Percentiles rank a stretch among this genome's conserved stretches.
These are phyloP conservation scores for Podospora pseudoanserina DNA, from an alignment of 495 filamentous ascomycete genomes.

Conservation along the genomic window DNA sequence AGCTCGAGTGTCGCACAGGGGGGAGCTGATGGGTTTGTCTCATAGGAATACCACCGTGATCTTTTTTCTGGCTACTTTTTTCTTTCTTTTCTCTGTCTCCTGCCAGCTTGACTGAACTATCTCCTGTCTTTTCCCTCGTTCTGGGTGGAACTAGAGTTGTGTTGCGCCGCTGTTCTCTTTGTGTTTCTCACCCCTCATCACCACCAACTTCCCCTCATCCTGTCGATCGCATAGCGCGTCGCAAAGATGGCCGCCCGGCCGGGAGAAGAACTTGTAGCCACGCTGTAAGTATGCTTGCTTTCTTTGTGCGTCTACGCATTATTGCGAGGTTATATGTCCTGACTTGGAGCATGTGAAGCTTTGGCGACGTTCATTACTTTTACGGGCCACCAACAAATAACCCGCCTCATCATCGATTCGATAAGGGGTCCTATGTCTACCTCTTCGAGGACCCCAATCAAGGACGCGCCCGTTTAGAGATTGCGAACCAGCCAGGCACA, in stretches of 20 bases:
- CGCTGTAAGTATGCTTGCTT: slow-evolving; percentile 58
- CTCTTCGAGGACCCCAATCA: slow-evolving; percentile 71
- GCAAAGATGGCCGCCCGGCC: slow-evolving; percentile 67
- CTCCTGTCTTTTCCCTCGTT: background rate
- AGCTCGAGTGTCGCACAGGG: slow-evolving; percentile 6
- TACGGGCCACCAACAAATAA: slow-evolving; percentile 68
- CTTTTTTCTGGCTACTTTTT: slow-evolving; percentile 2
- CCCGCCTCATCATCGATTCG: slow-evolving; percentile 79
- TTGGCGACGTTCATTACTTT: slow-evolving; percentile 86
- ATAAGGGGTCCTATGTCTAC: slow-evolving; percentile 85
- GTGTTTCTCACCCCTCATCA: background rate
- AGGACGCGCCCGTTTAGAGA: slow-evolving; percentile 68
- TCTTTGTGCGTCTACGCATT: background rate
- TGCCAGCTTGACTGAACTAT: background rate
- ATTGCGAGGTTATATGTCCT: background rate
- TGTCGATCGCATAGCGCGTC: background rate
- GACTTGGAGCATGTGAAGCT: slow-evolving; percentile 48
- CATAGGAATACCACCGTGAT: slow-evolving; percentile 5
- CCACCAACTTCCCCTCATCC: slow-evolving; percentile 10
- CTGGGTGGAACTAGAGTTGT: background rate
- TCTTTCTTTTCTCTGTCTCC: background rate
- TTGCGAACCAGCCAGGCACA: slow-evolving; percentile 83
- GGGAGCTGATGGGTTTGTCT: background rate
- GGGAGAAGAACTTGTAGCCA: slow-evolving; percentile 75
- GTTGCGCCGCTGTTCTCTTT: background rate